These are phyloP conservation scores for Aspergillus hancockii DNA, from an alignment of 495 filamentous ascomycete species.

Conservation along the genomic window DNA sequence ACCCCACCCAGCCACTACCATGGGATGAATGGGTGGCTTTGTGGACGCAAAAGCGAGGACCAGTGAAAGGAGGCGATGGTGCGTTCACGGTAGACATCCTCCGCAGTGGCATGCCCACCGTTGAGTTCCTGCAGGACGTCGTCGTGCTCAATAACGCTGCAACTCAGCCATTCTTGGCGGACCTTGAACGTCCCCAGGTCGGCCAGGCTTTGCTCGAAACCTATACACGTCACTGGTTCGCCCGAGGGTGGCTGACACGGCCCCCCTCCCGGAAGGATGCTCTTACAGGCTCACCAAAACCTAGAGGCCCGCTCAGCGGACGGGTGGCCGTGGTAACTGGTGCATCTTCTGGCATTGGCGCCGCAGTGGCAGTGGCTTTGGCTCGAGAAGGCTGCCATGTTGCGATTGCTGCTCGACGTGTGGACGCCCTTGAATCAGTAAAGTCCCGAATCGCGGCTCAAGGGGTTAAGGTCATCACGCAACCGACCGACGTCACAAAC, in stretches of 20 bases:
- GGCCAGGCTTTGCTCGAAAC: constrained; percentile 60
- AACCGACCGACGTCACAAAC: constrained; percentile 63
- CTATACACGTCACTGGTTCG: constrained; percentile 69
- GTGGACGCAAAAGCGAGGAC: constrained; percentile 61
- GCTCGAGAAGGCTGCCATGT: constrained; percentile 60
- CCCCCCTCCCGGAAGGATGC: constrained; percentile 48
- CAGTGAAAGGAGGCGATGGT: constrained; percentile 57
- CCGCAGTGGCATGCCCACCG: constrained; percentile 63
- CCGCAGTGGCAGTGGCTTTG: constrained; percentile 48
- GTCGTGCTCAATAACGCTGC: constrained; percentile 61
- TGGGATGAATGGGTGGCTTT: constrained; percentile 66
- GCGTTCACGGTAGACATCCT: constrained; percentile 56
- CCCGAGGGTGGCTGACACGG: constrained; percentile 62
- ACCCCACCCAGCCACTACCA: constrained; percentile 54
- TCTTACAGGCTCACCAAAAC: constrained; percentile 32
- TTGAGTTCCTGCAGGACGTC: constrained; percentile 58
- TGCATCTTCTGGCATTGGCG: constrained; percentile 53
- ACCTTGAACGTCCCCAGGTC: constrained; percentile 60
- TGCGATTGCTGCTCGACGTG: constrained; percentile 62
- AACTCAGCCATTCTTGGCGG: constrained; percentile 56
- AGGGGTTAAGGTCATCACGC: constrained; percentile 58
- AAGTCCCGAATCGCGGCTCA: constrained; percentile 48
- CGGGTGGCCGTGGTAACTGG: constrained; percentile 53
- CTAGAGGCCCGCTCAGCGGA: constrained; percentile 53
- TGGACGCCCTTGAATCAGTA: constrained; percentile 58